These are phyloP conservation scores for Erodium texanum DNA, from an alignment of 441 rosid genomes.

Conservation along the genomic window DNA sequence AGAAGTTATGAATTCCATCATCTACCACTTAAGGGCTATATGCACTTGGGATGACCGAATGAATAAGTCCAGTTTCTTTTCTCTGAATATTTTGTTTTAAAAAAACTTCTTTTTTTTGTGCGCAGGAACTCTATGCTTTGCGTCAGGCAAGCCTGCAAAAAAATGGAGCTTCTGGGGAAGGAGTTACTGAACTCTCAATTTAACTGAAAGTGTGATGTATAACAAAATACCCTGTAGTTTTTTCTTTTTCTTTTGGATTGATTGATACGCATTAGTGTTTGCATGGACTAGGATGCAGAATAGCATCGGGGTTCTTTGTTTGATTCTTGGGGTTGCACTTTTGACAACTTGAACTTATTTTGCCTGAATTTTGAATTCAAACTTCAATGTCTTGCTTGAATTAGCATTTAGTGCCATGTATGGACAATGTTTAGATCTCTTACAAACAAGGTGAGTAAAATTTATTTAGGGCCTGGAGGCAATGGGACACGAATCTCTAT, in stretches of 20 bases:
- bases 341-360: background rate
- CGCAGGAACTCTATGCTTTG: slow-evolving; percentile 74
- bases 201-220: background rate
- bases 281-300: background rate
- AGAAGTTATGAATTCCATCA: background rate
- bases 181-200: slow-evolving; percentile 46
- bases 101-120: no score
- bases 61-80: background rate
- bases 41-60: background rate
- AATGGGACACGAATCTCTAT: no score
- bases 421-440: no score
- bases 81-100: background rate
- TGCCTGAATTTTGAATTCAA: background rate
- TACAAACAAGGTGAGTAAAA: no score
- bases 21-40: no score
- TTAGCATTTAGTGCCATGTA: no score
- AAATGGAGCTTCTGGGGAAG: slow-evolving; percentile 97
- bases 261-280: background rate
- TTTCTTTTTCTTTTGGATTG: background rate
- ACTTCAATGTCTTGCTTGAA: background rate
- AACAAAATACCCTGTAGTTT: background rate
- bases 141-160: slow-evolving; percentile 83
- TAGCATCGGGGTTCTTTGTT: background rate
- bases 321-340: background rate
- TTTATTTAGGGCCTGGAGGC: no score